Percentiles rank a stretch among this genome's conserved stretches.
Conservation (phyloP, 768 basidiomycete genomes). For the Chalciporus chontae region DNA sequence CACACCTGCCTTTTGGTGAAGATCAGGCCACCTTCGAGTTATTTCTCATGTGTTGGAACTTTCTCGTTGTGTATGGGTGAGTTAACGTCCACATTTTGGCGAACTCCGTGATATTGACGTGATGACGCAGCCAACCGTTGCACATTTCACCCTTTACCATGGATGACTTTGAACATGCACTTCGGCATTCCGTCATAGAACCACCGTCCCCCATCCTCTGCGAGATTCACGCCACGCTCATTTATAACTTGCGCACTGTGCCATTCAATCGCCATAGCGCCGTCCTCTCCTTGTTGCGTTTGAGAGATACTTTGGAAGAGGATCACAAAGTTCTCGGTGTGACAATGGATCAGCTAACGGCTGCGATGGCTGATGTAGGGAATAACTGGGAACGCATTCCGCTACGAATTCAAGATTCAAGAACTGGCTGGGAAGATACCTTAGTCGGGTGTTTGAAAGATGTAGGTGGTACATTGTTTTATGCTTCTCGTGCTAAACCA, state of each 20-base stretch:
- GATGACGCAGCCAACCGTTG: conserved; percentile 66
- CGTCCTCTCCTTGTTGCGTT: conserved; percentile 55
- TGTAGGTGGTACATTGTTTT: conserved; percentile 47
- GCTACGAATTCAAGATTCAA: conserved; percentile 65
- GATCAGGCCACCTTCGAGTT: conserved; percentile 67
- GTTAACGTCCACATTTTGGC: conserved; percentile 20
- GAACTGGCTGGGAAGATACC: conserved; percentile 90
- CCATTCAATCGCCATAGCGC: conserved; percentile 74
- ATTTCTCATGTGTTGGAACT: conserved; percentile 92
- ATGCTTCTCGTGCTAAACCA: conserved; percentile 1
- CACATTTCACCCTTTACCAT: conserved; percentile 85
- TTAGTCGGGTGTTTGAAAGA: conserved; percentile 86
- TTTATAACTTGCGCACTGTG: conserved; percentile 86
- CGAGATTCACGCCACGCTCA: conserved; percentile 85
- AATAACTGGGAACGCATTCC: conserved; percentile 84
- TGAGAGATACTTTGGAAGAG: conserved; percentile 38
- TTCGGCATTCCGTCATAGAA: conserved; percentile 71
- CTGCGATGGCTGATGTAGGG: conserved; percentile 75
- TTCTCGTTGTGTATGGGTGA: conserved; percentile 90
- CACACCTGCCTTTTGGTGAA: conserved; percentile 66
- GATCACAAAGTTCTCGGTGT: conserved; percentile 51
- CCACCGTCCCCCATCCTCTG: conserved; percentile 72
- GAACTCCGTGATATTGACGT: conserved; percentile 1
- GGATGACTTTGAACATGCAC: conserved; percentile 87
- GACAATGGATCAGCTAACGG: conserved; percentile 57